Base-by-base conservation (phyloP, 495 filamentous ascomycete genomes). In the Neurospora terricola region DNA sequence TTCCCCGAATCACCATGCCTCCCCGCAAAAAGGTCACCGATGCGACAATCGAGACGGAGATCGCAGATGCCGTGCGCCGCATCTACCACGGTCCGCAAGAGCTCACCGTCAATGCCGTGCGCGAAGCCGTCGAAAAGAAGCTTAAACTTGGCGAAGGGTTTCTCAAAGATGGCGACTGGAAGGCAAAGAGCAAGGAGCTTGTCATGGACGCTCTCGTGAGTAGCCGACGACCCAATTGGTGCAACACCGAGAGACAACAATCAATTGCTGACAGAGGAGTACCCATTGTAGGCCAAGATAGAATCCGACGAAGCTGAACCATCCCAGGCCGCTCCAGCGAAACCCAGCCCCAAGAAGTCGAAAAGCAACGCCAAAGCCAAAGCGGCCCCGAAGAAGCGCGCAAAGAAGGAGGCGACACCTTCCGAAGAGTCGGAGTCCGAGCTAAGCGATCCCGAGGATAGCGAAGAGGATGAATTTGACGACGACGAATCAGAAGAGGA, bases 101-200 rank as follows among this genome's bases (percentile, higher is more conserved):
- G n/a, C 83, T 97, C 40, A 94, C 94, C 0, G 88, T 97, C 77
- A 94, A 93, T 73, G 84, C 86, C 59, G 88, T 93, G 59, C 91
- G 95, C 43, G 83, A 88, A 40, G 84, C 84, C 2, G 90, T 88
- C 4, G 93, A 95, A 77, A 81, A 89, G 75, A 79, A 90, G 59
- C 80, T 94, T 8, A 84, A 81, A 36, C 86, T 99, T 2, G 85
- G 87, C 4, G 82, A 87, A 5, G 92, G 88, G 0, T 97, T 92
- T 77, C 90, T 97, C 77, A 92, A 90, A 75, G 80, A 87, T 54
- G 80, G 75, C 4, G 79, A 86, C 21, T 98, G 95, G 96, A 96
- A 96, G 77, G 79, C 83, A n/a, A 87, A 86, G 75, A 96, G 93
- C 81, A 93, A 96, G 72, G 76, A 85, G 21, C 78, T 96, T 38